These are phyloP conservation scores for Boletellus sp. DNA, from an alignment of 768 basidiomycete species.

Conservation along the genomic window DNA sequence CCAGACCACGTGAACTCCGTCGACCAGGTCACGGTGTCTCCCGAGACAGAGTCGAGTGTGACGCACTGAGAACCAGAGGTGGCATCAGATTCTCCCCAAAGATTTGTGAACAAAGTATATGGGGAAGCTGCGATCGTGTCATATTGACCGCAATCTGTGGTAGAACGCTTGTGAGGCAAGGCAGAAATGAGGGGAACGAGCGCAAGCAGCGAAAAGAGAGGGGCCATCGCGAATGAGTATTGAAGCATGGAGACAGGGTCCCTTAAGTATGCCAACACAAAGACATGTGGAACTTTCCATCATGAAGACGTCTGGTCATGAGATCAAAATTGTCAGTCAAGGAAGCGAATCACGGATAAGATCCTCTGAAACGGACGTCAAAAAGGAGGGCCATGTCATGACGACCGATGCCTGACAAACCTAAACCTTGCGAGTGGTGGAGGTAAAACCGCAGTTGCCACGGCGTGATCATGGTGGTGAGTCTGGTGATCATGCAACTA, in stretches of 20 bases:
- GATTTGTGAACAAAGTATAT: conserved; percentile 53
- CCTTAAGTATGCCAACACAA: conserved; percentile 12
- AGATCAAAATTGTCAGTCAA: not conserved
- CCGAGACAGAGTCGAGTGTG: conserved; percentile 40
- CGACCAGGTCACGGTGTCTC: conserved; percentile 45
- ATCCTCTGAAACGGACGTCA: too few species aligned
- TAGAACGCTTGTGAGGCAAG: not conserved
- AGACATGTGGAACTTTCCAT: too few species aligned
- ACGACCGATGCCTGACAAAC: not conserved
- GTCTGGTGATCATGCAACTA: too few species aligned
- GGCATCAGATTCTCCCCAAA: conserved; percentile 40
- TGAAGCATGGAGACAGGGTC: not conserved
- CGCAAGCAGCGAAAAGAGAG: conserved; percentile 7
- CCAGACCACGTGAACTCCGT: conserved; percentile 54
- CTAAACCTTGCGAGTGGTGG: too few species aligned
- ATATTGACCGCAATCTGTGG: conserved; percentile 44
- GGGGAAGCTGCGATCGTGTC: conserved; percentile 41
- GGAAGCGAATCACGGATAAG: not conserved
- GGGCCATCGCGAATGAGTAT: conserved; percentile 10
- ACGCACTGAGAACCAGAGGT: conserved; percentile 52
- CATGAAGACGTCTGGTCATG: not conserved
- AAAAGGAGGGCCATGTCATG: not conserved
- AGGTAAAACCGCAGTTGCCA: too few species aligned
- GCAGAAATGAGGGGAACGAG: conserved; percentile 23
- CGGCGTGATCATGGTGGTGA: too few species aligned